A percentile compares a stretch with the other conserved stretches of the same genome.
phyloP scores from a whole-genome alignment of 352 stramenopile genomes.

The Globisporangium okanoganense region DNA sequence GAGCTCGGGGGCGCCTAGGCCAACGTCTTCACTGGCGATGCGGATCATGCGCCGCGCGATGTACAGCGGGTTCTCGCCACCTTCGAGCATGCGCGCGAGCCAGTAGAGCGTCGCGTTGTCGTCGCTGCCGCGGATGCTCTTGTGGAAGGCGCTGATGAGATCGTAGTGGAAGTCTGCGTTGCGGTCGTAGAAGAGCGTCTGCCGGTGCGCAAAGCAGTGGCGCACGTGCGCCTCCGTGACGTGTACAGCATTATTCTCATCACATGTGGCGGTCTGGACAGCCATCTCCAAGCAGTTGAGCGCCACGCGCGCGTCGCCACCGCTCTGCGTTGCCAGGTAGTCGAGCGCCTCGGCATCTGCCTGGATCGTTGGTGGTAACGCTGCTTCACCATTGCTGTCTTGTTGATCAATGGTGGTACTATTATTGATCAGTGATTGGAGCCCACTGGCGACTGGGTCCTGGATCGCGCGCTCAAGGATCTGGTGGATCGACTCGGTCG shows the following conservation, averaged over 20 bases:
- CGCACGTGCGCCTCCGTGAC: slow-evolving; percentile 64
- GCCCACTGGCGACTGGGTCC: slow-evolving; percentile 23
- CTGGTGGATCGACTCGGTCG: slow-evolving; percentile 46
- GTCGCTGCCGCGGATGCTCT: slow-evolving; percentile 81
- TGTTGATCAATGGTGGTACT: slow-evolving; percentile 5
- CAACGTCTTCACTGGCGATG: slow-evolving; percentile 84
- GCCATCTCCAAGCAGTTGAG: slow-evolving; percentile 85
- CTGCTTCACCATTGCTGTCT: slow-evolving; percentile 1
- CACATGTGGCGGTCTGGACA: slow-evolving; percentile 38
- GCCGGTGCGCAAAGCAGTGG: slow-evolving; percentile 63
- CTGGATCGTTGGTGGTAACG: slow-evolving; percentile 20
- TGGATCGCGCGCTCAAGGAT: slow-evolving; percentile 65
- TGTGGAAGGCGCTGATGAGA: slow-evolving; percentile 82
- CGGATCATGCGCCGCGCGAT: slow-evolving; percentile 78
- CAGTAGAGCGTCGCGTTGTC: slow-evolving; percentile 82
- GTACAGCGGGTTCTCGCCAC: slow-evolving; percentile 80
- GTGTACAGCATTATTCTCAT: slow-evolving; percentile 21
- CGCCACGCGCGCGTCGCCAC: slow-evolving; percentile 73
- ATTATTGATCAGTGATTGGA: slow-evolving; percentile 18
- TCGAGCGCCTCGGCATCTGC: slow-evolving; percentile 55
- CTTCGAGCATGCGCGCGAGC: slow-evolving; percentile 84
- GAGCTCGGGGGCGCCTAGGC: slow-evolving; percentile 62
- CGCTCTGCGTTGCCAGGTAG: slow-evolving; percentile 69
- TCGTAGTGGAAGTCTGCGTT: slow-evolving; percentile 88
- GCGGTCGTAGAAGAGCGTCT: slow-evolving; percentile 81